phyloP scores from a whole-genome alignment of 129 eudicot species.

The Erigeron canadensis region DNA sequence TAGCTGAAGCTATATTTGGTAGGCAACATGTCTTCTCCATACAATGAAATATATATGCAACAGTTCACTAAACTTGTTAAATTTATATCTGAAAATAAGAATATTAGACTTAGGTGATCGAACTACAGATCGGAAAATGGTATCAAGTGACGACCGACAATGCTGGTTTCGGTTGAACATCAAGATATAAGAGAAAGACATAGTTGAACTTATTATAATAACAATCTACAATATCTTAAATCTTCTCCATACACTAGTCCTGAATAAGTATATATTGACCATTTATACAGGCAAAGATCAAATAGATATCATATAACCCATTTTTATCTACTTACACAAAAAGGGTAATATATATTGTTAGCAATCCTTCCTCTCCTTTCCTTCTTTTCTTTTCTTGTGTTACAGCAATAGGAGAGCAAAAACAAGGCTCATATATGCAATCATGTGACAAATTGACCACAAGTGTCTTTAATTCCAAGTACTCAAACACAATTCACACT shows the following conservation, averaged over 20 bases:
- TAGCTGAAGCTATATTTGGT: too few species aligned
- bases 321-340: constrained; percentile 14
- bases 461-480: constrained; percentile 8
- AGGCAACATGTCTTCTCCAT: too few species aligned
- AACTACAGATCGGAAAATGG: too few species aligned
- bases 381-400: constrained; percentile 25
- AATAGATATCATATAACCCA: constrained; percentile 16
- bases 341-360: not conserved
- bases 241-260: not conserved
- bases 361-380: constrained; percentile 29
- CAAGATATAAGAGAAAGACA: too few species aligned
- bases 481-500: constrained; percentile 7
- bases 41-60: too few species aligned
- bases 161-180: too few species aligned
- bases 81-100: too few species aligned
- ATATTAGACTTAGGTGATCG: too few species aligned
- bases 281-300: constrained; percentile 4
- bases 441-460: constrained; percentile 15
- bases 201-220: too few species aligned
- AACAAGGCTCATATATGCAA: constrained; percentile 20
- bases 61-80: too few species aligned
- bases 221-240: too few species aligned
- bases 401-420: constrained; percentile 21
- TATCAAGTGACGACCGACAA: too few species aligned
- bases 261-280: not conserved